Percentiles rank a stretch among this genome's conserved stretches.
phyloP scores from a whole-genome alignment of 148 eudicot species.

The Nyssa sinensis region DNA sequence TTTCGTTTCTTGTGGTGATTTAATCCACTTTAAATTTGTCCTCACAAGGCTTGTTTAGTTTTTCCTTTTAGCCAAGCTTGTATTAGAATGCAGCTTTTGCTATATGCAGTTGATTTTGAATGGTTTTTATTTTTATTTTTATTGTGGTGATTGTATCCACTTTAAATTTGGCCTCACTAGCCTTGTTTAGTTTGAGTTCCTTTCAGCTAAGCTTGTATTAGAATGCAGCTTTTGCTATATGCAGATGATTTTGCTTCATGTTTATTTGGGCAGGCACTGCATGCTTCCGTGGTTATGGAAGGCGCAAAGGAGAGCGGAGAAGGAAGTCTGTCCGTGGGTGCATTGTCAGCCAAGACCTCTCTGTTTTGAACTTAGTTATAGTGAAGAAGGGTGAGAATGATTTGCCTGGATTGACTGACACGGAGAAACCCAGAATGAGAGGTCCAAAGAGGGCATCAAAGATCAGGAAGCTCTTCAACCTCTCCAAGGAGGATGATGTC shows the following conservation, averaged over 20 bases:
- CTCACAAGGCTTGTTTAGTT: background rate
- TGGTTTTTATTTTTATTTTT: background rate
- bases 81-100: background rate
- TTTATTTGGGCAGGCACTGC: constrained; percentile 26
- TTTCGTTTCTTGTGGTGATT: background rate
- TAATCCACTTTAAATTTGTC: too few species aligned
- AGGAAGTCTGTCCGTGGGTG: constrained; percentile 46
- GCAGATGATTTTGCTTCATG: background rate
- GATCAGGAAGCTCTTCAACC: constrained; percentile 7
- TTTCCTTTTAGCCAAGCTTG: background rate
- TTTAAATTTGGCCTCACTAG: too few species aligned
- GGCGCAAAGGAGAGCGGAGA: constrained; percentile 35
- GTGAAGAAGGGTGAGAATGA: constrained; percentile 35
- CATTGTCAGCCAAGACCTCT: constrained; percentile 37
- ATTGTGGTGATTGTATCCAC: background rate
- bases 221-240: background rate
- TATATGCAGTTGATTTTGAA: background rate
- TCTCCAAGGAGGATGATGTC: constrained; percentile 10
- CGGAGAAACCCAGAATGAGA: constrained; percentile 9
- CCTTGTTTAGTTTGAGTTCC: background rate
- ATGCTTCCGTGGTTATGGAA: constrained; percentile 37
- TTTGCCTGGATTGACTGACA: constrained; percentile 5
- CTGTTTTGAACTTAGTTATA: constrained; percentile 19
- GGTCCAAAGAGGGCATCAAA: constrained; percentile 14
- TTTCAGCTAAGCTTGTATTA: background rate